Conservation (phyloP, 108 stramenopile genomes). For the Seminavis robusta region DNA sequence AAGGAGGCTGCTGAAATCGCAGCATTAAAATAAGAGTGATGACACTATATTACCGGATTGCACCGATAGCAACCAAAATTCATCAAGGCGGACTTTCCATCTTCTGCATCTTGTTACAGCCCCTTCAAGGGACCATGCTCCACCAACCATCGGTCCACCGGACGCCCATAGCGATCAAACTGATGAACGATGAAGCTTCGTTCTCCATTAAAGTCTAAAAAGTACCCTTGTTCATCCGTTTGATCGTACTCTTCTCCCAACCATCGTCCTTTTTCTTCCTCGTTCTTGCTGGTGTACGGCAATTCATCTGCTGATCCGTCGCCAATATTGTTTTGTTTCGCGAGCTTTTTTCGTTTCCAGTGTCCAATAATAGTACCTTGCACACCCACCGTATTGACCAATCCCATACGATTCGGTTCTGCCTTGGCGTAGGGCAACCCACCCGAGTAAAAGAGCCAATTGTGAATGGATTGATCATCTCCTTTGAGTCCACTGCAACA, state of each 20-base stretch:
- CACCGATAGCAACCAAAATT: no score
- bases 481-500: slow-evolving; percentile 21
- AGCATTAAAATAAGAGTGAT: no score
- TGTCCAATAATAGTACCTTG: slow-evolving; percentile 6
- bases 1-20: no score
- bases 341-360: no score
- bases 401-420: slow-evolving; percentile 12
- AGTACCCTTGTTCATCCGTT: slow-evolving; percentile 7
- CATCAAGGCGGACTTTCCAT: no score
- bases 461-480: slow-evolving; percentile 46
- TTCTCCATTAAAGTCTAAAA: slow-evolving; percentile 8
- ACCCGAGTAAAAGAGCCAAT: slow-evolving; percentile 52
- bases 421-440: no score
- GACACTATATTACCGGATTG: no score
- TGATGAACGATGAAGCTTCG: slow-evolving; percentile 15
- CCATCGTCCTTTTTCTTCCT: slow-evolving; percentile 9
- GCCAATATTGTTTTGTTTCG: background rate
- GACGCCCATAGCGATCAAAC: slow-evolving; percentile 9
- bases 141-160: slow-evolving; percentile 2
- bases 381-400: slow-evolving; percentile 29
- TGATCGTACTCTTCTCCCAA: background rate
- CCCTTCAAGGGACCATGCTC: no score
- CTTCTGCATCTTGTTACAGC: no score
- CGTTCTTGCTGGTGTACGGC: slow-evolving; percentile 2
- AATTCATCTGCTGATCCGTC: background rate